Evolutionary conservation across 306 rosid species (phyloP), one percentile per base, ranked within the genome.

Genomic region (Gastrolobium villosum): DNA sequence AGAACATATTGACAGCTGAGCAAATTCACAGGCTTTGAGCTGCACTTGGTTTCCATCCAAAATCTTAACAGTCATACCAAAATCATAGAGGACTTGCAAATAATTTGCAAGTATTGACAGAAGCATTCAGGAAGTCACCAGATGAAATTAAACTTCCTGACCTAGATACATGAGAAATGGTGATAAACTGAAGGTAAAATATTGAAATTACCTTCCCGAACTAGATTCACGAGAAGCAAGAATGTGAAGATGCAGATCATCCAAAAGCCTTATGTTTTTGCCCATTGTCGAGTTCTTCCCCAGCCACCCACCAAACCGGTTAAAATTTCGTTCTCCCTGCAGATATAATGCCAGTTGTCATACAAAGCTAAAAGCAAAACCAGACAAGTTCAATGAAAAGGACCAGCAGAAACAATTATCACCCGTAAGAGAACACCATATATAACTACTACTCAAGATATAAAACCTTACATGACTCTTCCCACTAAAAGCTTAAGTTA

Each of bases 301-400:
- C 39, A 95, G 81, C 99, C 99, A 95, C 15, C 97, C 97, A 44
- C 98, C 94, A 85, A 95, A 95, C 80, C 99, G 90, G 71, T 89
- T 95, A 74, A 84, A 95, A 84, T 91, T 93, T 13, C 94, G 81
- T 81, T 95, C 98, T 72, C 93, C 94, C 98, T 95, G 89, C 83
- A 82, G 35, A 75, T 28, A 79, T 4, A 41, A 78, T 41, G 66
- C 28, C 70, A 79, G 50, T 65, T 54, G 73, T 63, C 53, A 75
- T 35, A 72, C 45, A 53, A 52, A 40, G 43, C 53, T 72, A 61
- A 32, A 68, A 45, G 61, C 63, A 53, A 65, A 78, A 59, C 41
- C 39, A 70, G 50, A 50, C 44, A 59, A 65, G 43, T 46, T 61
- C 62, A 74, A 65, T 36, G 48, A 77, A 45, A 54, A 45, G 1